Percentiles rank a stretch among this genome's conserved stretches.
phyloP scores from a whole-genome alignment of 2,329 filamentous ascomycete species.

The Trichoderma citrinoviride region DNA sequence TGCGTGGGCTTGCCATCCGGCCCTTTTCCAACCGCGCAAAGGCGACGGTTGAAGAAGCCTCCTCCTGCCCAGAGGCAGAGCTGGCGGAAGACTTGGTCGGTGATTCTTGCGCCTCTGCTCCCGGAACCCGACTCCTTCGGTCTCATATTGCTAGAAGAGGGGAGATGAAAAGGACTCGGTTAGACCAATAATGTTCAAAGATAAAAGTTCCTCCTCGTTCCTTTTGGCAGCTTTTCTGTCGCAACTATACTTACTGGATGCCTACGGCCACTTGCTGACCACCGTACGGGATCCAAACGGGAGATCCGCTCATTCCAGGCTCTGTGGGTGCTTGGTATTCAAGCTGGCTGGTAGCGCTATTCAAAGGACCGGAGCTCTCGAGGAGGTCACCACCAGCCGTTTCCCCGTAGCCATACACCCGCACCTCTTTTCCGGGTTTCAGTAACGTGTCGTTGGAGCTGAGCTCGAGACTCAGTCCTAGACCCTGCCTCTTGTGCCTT shows the following conservation, averaged over 20 bases:
- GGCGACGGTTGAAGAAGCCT: background rate
- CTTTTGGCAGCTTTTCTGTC: background rate
- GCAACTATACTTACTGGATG: slow-evolving; percentile 10
- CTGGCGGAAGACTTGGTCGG: slow-evolving; percentile 3
- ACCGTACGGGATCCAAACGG: slow-evolving; percentile 4
- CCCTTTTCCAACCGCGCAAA: background rate
- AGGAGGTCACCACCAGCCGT: background rate
- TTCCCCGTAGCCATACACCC: background rate
- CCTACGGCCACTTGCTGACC: background rate
- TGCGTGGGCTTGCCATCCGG: background rate
- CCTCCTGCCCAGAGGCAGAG: background rate
- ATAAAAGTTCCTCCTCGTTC: too few relatives aligned
- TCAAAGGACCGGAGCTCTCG: background rate
- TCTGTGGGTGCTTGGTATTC: background rate
- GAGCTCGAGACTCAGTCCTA: slow-evolving; percentile 10
- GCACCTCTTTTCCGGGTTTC: background rate
- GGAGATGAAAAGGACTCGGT: background rate
- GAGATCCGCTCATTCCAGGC: slow-evolving; percentile 16
- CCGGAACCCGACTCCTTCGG: background rate
- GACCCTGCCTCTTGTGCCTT: background rate
- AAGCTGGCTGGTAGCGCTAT: background rate
- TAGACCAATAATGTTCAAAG: background rate
- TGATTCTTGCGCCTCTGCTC: slow-evolving; percentile 6
- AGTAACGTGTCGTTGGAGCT: background rate
- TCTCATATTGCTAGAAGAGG: background rate